Percentiles rank a stretch among this genome's conserved stretches.
Conservation (phyloP, 148 eudicot species). For the Camellia lanceoleosa region DNA sequence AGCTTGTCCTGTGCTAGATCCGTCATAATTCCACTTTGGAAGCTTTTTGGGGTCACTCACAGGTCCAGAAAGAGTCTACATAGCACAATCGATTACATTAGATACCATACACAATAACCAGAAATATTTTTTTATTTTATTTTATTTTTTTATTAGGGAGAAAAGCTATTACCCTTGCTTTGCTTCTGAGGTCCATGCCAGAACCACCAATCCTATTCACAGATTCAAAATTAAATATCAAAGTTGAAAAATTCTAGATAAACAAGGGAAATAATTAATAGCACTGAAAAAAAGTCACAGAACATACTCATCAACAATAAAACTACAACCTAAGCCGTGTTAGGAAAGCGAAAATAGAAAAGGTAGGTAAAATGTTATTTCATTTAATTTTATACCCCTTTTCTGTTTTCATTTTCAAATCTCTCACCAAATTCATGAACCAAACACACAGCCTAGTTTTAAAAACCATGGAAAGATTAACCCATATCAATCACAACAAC, state of each 20-base stretch:
- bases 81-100: not conserved
- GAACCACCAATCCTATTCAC: conserved; percentile 87
- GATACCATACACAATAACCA: not conserved
- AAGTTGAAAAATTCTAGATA: not conserved
- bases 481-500: too few species aligned
- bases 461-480: too few species aligned
- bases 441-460: too few species aligned
- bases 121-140: not conserved
- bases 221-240: not conserved
- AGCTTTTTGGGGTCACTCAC: conserved; percentile 40
- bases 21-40: conserved; percentile 59
- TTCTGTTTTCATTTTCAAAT: not conserved
- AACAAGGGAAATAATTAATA: not conserved
- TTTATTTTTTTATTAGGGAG: not conserved
- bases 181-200: conserved; percentile 89
- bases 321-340: not conserved
- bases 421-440: too few species aligned
- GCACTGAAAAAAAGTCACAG: not conserved
- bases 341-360: too few species aligned
- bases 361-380: not conserved
- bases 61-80: conserved; percentile 44
- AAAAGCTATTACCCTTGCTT: conserved; percentile 64
- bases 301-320: not conserved
- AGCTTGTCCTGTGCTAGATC: conserved; percentile 59
- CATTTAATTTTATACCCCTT: not conserved